Percentiles rank a stretch among this genome's conserved stretches.
These are phyloP conservation scores for Protomyces pachydermus DNA, from an alignment of 1,139 yeast genomes.

Conservation along the genomic window DNA sequence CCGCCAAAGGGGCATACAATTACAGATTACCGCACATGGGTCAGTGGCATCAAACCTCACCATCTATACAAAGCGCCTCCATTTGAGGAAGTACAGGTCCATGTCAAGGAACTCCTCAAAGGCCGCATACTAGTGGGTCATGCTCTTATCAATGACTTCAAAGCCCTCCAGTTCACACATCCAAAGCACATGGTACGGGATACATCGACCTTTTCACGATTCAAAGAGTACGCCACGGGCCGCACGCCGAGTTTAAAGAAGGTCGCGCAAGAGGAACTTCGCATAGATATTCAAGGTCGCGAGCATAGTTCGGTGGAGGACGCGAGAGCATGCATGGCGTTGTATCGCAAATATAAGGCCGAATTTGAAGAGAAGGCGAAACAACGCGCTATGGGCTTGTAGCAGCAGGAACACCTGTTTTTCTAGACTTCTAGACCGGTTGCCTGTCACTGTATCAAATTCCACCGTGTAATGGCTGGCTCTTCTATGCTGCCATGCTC, in stretches of 20 bases:
- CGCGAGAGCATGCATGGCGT: conserved; percentile 79
- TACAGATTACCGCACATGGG: conserved; percentile 91
- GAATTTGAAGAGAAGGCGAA: conserved; percentile 49
- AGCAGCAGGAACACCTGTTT: neutral
- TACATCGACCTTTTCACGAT: conserved; percentile 61
- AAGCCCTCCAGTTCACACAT: conserved; percentile 60
- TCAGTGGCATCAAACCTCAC: conserved; percentile 74
- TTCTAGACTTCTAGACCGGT: neutral
- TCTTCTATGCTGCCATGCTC: conserved; percentile 79
- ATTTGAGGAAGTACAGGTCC: conserved; percentile 61
- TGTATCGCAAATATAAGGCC: conserved; percentile 57
- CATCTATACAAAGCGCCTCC: conserved; percentile 39
- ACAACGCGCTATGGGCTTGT: conserved; percentile 7
- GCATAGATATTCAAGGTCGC: conserved; percentile 63
- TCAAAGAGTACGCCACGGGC: conserved; percentile 57
- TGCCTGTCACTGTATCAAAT: conserved; percentile 5
- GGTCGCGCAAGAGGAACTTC: conserved; percentile 54
- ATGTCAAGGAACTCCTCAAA: conserved; percentile 48
- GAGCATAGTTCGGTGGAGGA: conserved; percentile 82
- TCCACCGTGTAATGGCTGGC: conserved; percentile 56
- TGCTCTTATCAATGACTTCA: conserved; percentile 73
- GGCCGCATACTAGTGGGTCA: conserved; percentile 72
- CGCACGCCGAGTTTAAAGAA: conserved; percentile 68
- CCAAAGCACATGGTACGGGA: conserved; percentile 65
- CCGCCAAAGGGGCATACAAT: conserved; percentile 60